Conservation (phyloP, 208 protist genomes). For the Novymonas esmeraldas region DNA sequence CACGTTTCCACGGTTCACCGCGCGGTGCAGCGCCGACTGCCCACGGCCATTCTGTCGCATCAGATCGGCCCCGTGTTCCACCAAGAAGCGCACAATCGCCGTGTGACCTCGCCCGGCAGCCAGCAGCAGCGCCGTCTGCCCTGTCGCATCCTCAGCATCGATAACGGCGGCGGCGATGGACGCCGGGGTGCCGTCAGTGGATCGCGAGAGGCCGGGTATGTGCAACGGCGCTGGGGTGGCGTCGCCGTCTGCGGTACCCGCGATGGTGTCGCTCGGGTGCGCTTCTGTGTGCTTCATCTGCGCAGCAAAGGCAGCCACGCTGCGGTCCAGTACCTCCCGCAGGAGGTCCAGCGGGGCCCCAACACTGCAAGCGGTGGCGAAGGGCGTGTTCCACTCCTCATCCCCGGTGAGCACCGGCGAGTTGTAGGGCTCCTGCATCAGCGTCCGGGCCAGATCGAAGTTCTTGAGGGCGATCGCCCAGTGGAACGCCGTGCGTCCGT, state of each 20-base stretch:
- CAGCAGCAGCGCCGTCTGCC: constrained; percentile 76
- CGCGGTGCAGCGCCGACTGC: constrained; percentile 84
- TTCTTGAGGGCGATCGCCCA: constrained; percentile 86
- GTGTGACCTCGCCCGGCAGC: constrained; percentile 65
- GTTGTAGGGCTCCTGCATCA: constrained; percentile 64
- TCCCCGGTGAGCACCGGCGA: constrained; percentile 77
- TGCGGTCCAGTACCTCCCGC: constrained; percentile 50
- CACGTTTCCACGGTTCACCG: constrained; percentile 62
- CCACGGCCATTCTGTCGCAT: constrained; percentile 67
- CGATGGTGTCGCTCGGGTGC: neutral
- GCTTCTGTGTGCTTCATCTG: constrained; percentile 22
- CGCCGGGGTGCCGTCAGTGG: neutral
- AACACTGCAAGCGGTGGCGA: constrained; percentile 82
- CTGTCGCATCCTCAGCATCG: constrained; percentile 53
- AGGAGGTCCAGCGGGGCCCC: constrained; percentile 68
- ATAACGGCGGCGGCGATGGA: constrained; percentile 33
- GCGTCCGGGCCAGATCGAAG: constrained; percentile 60
- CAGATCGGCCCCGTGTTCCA: constrained; percentile 69
- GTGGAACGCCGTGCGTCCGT: constrained; percentile 90
- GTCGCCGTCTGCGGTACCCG: neutral
- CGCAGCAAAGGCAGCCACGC: constrained; percentile 29
- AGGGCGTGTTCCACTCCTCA: constrained; percentile 68
- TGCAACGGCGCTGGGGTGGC: too few relatives aligned
- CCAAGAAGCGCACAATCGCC: constrained; percentile 60
- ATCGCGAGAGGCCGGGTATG: constrained; percentile 1